Base-by-base conservation (phyloP, 1,139 yeast genomes). In the Hyphopichia wangnamkhiaoensis region DNA sequence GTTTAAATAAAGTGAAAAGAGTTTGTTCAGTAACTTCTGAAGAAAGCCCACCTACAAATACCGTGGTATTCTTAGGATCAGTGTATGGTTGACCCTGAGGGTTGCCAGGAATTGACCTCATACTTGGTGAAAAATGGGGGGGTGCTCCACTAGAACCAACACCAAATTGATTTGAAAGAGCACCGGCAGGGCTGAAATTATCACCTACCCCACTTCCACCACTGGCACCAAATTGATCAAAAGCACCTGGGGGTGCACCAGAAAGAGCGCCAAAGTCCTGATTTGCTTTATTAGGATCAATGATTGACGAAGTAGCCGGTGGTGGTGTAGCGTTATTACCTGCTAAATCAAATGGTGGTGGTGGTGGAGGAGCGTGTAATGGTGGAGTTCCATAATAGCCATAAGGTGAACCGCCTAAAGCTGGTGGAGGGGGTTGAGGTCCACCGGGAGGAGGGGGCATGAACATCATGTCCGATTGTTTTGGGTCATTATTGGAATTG, bases 1-100 rank as follows among this genome's bases (percentile, higher is more conserved):
- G 88, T 52, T 82, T 82, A 65, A 90, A 90, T 37, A 84, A 72
- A 4, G 86, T 71, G 48, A 82, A 76, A 37, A 91, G 66, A 29
- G 90, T 87, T 37, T 82, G 84, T 55, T 89, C 97, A 13, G 80
- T 72, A 20, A 88, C 90, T 37, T 82, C 81, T 16, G 83, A 71
- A 7, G 93, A 82, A 35, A 90, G 66, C 0, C 97, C 97, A 19
- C 97, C 97, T 17, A 90, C 93, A 59, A 90, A 90, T n/a, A 90
- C 96, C 0, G 97, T 90, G 10, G 96, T 88, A 59, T 89, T 90
- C 56, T 77, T 82, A 15, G 91, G 90, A 54, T 89, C 95, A 31
- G 84, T 72, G 55, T 68, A 84, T 24, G 61, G 59, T 46, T 20
- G 31, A 19, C 37, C 34, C 26, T 18, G 33, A n/a, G 28, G 27